Percentiles rank a stretch among this genome's conserved stretches.
Conservation (phyloP, 2,329 filamentous ascomycete species). For the Fusarium sterilihyphosum region DNA sequence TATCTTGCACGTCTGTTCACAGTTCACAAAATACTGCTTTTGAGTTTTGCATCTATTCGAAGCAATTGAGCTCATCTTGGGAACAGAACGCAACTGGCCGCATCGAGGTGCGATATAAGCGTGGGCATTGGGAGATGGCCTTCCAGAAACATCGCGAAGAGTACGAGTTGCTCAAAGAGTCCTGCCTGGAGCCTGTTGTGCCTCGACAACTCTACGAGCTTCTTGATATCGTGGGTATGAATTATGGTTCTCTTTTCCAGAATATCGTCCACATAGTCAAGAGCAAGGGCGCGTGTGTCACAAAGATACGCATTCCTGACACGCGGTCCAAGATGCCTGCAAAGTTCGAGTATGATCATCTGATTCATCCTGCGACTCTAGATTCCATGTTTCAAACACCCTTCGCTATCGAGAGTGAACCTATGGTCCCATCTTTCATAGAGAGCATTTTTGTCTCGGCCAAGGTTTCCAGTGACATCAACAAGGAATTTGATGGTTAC, state of each 20-base stretch:
- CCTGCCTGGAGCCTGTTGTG: conserved; percentile 48
- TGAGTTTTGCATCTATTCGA: conserved; percentile 60
- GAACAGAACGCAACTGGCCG: conserved; percentile 55
- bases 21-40: conserved; percentile 24
- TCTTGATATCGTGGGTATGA: conserved; percentile 61
- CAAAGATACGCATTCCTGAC: conserved; percentile 56
- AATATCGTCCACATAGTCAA: conserved; percentile 55
- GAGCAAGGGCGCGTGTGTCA: conserved; percentile 48
- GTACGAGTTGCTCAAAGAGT: conserved; percentile 38
- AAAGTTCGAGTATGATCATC: conserved; percentile 62
- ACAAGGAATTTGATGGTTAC: conserved; percentile 53
- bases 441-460: conserved; percentile 59
- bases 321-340: conserved; percentile 63
- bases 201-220: conserved; percentile 61
- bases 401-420: conserved; percentile 55
- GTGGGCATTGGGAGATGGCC: conserved; percentile 22
- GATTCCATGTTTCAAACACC: conserved; percentile 66
- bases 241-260: conserved; percentile 61
- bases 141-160: conserved; percentile 36
- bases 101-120: conserved; percentile 44
- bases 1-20: background rate
- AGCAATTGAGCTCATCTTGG: conserved; percentile 52
- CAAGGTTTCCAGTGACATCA: conserved; percentile 45
- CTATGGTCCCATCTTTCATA: conserved; percentile 62
- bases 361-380: conserved; percentile 67